Conservation (phyloP, 768 basidiomycete species). For the Cantharellus anzutake region DNA sequence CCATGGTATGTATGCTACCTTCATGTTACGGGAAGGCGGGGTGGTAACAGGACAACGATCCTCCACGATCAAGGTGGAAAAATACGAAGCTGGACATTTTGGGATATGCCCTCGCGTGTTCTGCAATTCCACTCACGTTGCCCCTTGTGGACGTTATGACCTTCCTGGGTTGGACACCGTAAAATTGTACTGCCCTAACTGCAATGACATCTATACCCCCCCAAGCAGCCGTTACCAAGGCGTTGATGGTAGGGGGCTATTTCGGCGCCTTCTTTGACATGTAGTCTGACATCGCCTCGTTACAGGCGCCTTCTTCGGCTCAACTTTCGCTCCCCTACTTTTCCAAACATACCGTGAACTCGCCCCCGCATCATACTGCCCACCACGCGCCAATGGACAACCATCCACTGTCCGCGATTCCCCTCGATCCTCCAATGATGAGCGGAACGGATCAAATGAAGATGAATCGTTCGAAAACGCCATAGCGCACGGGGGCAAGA, state of each 20-base stretch:
- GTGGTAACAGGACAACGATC: constrained; percentile 9
- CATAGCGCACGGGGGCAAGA: constrained; percentile 77
- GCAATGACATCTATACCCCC: constrained; percentile 90
- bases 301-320: constrained; percentile 94
- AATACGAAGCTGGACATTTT: constrained; percentile 83
- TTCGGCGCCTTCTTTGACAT: background rate
- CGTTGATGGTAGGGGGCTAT: constrained; percentile 59
- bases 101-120: constrained; percentile 92
- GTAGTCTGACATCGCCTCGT: background rate
- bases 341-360: constrained; percentile 95
- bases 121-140: constrained; percentile 72
- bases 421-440: constrained; percentile 14
- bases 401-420: background rate
- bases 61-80: constrained; percentile 52
- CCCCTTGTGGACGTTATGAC: constrained; percentile 91
- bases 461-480: constrained; percentile 51
- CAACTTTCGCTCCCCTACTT: constrained; percentile 94
- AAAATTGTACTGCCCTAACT: constrained; percentile 94
- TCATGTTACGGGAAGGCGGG: constrained; percentile 6
- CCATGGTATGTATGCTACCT: constrained; percentile 46
- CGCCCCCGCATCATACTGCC: constrained; percentile 82
- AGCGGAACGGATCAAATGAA: background rate
- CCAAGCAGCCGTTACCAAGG: constrained; percentile 90
- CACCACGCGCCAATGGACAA: constrained; percentile 23
- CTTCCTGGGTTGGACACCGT: constrained; percentile 93